Evolutionary conservation across 1,284 basidiomycete species (phyloP).

Genomic region (Malassezia equina): DNA sequence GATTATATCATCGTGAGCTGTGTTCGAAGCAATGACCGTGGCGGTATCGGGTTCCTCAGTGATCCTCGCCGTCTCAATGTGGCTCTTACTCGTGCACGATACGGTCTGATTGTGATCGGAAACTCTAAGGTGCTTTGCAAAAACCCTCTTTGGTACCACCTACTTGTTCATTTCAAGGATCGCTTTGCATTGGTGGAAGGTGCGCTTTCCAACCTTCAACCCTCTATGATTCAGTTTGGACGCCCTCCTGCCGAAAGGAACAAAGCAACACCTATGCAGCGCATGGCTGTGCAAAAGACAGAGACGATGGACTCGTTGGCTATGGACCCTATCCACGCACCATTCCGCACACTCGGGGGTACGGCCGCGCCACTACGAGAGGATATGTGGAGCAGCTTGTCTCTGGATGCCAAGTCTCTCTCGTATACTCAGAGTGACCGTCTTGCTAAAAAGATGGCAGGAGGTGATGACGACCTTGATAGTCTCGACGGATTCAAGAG

Average conservation of each 20-base stretch:
- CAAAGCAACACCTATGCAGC: constrained; percentile 66
- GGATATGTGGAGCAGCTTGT: neutral
- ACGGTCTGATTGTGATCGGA: constrained; percentile 91
- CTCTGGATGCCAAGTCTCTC: neutral
- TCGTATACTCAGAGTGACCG: constrained; percentile 7
- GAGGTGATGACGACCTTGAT: constrained; percentile 18
- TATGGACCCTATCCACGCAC: constrained; percentile 4
- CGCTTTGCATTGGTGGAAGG: constrained; percentile 89
- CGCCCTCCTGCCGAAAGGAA: constrained; percentile 50
- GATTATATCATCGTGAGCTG: constrained; percentile 98
- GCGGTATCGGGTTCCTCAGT: constrained; percentile 97
- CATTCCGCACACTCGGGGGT: neutral
- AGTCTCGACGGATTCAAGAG: constrained; percentile 35
- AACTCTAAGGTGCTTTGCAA: constrained; percentile 99
- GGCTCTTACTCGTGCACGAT: constrained; percentile 91
- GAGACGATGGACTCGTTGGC: constrained; percentile 18
- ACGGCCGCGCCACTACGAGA: neutral
- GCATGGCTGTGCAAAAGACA: constrained; percentile 21
- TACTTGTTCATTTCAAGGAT: constrained; percentile 97
- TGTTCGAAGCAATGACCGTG: constrained; percentile 98
- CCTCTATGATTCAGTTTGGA: constrained; percentile 92
- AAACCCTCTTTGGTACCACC: constrained; percentile 78
- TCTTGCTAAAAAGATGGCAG: neutral
- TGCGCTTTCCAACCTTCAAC: constrained; percentile 85
- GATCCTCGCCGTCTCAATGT: constrained; percentile 95